Evolutionary conservation across 2,329 filamentous ascomycete species (phyloP).

Genomic region (Stagonosporopsis rhizophila): DNA sequence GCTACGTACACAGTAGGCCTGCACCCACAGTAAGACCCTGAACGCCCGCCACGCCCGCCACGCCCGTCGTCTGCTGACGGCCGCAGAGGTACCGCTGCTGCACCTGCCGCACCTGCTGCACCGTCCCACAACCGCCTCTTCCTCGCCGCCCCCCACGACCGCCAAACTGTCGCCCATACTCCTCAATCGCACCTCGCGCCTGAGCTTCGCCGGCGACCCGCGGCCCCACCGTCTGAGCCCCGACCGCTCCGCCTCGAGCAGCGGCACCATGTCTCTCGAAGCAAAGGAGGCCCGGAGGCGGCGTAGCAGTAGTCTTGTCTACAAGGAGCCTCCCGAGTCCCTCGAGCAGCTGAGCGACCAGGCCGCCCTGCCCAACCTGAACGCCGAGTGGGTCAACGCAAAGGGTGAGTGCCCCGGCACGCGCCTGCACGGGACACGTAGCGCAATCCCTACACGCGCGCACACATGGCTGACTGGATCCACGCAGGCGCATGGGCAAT

Average conservation of each 20-base stretch:
- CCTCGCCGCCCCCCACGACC: conserved; percentile 64
- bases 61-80: conserved; percentile 7
- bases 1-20: conserved; percentile 14
- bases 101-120: neutral
- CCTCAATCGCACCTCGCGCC: conserved; percentile 75
- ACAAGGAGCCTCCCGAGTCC: conserved; percentile 95
- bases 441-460: neutral
- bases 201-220: conserved; percentile 87
- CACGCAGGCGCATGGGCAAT: conserved; percentile 91
- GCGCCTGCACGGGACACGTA: neutral
- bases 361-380: conserved; percentile 90
- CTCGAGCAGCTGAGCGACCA: conserved; percentile 98
- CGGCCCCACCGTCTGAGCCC: conserved; percentile 53
- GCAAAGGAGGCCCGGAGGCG: conserved; percentile 76
- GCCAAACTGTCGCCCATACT: conserved; percentile 96
- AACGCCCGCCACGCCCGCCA: conserved; percentile 12
- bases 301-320: conserved; percentile 97
- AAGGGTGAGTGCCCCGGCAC: conserved; percentile 73
- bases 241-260: conserved; percentile 27
- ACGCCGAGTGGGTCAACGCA: conserved; percentile 98
- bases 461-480: conserved; percentile 7
- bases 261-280: conserved; percentile 45
- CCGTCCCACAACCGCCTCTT: neutral
- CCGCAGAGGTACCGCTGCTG: conserved; percentile 21
- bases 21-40: conserved; percentile 44